Conservation (phyloP, 1,139 yeast species). For the Magnusiomyces magnusii region DNA sequence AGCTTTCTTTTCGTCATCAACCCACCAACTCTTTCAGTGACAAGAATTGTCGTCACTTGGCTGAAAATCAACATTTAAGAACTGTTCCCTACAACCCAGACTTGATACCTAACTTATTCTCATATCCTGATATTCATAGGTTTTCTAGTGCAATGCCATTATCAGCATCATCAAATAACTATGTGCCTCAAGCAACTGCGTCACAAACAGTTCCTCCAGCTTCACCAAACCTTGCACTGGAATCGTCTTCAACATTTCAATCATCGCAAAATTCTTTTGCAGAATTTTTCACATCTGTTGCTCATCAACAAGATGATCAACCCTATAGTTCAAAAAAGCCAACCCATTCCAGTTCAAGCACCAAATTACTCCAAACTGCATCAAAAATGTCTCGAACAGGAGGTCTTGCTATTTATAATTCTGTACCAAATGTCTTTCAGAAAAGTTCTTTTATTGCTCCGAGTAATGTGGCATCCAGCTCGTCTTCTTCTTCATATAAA, state of each 20-base stretch:
- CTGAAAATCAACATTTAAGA: not conserved
- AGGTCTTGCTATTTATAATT: not conserved
- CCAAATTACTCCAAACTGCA: not conserved
- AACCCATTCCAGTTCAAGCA: not conserved
- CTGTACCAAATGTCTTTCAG: not conserved
- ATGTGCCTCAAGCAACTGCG: not conserved
- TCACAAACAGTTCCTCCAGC: not conserved
- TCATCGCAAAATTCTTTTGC: not conserved
- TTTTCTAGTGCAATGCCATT: not conserved
- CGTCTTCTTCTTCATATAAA: not conserved
- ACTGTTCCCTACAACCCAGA: not conserved
- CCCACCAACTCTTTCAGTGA: constrained; percentile 3
- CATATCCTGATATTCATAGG: not conserved
- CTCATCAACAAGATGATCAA: too few species aligned
- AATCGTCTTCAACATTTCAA: too few species aligned
- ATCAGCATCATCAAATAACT: not conserved
- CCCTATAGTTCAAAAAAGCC: too few species aligned
- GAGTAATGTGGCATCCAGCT: not conserved
- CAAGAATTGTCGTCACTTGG: not conserved
- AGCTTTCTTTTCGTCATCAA: not conserved
- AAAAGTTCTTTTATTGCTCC: not conserved
- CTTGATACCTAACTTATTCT: not conserved
- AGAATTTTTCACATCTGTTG: not conserved
- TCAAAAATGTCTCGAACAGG: not conserved
- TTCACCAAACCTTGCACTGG: too few species aligned